These are phyloP conservation scores for Alternaria brassicae DNA, from an alignment of 2,329 filamentous ascomycete species.

Conservation along the genomic window DNA sequence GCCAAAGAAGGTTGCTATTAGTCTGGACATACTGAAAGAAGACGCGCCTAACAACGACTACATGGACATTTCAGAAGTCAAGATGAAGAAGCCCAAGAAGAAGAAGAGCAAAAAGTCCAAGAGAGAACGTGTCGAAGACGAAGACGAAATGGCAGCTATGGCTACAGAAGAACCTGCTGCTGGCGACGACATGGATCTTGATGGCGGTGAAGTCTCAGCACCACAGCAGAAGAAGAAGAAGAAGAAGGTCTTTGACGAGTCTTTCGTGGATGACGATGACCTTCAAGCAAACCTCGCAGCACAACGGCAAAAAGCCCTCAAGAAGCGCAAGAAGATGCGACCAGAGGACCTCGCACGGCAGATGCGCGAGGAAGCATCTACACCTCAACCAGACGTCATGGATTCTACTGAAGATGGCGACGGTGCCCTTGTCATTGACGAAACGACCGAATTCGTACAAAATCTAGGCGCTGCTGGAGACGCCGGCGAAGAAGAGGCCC, in stretches of 20 bases:
- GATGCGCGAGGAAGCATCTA: constrained; percentile 68
- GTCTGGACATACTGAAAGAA: constrained; percentile 72
- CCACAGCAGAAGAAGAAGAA: constrained; percentile 57
- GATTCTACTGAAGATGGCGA: constrained; percentile 66
- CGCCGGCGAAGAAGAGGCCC: constrained; percentile 42
- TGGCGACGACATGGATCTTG: constrained; percentile 73
- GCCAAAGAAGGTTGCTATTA: constrained; percentile 73
- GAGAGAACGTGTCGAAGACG: constrained; percentile 57
- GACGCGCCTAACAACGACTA: constrained; percentile 83
- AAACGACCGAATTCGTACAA: constrained; percentile 93
- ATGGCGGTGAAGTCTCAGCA: constrained; percentile 53
- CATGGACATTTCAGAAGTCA: constrained; percentile 82
- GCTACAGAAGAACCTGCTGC: constrained; percentile 41
- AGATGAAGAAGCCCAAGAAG: constrained; percentile 72
- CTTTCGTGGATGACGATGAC: constrained; percentile 89
- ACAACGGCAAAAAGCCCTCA: constrained; percentile 83
- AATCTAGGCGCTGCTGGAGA: constrained; percentile 66
- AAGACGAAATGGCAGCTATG: constrained; percentile 62
- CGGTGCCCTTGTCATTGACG: constrained; percentile 89
- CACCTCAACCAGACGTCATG: constrained; percentile 55
- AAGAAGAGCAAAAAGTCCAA: constrained; percentile 45
- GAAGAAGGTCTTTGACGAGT: constrained; percentile 71
- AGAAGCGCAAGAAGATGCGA: constrained; percentile 86
- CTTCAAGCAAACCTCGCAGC: constrained; percentile 83
- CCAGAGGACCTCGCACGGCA: constrained; percentile 88